Conservation (phyloP, 2,329 filamentous ascomycete species). For the Knufia petricola region DNA sequence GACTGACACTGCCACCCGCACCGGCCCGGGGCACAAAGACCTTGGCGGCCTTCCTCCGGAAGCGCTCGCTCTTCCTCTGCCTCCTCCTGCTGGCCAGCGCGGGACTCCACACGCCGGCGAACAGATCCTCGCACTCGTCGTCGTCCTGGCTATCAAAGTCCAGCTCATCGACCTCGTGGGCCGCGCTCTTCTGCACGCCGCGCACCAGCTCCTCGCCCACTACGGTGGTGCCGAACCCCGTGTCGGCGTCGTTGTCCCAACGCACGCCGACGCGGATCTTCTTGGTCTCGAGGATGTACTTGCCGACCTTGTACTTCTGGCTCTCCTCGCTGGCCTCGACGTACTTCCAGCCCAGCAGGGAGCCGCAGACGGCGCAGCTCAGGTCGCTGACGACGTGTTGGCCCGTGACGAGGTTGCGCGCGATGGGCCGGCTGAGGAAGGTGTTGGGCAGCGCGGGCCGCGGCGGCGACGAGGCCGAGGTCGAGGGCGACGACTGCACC, state of each 20-base stretch:
- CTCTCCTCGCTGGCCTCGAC: conserved; percentile 51
- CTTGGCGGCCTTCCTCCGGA: conserved; percentile 13
- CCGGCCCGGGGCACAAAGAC: conserved; percentile 4
- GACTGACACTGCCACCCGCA: conserved; percentile 6
- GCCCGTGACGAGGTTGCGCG: conserved; percentile 53
- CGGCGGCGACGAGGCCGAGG: no score
- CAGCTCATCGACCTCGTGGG: conserved; percentile 28
- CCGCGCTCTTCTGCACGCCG: conserved; percentile 10
- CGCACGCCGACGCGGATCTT: conserved; percentile 40
- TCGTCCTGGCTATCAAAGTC: conserved; percentile 58
- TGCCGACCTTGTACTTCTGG: conserved; percentile 57
- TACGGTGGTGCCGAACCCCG: conserved; percentile 5
- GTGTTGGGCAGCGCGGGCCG: conserved; percentile 52
- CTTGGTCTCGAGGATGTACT: conserved; percentile 56
- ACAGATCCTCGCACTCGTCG: conserved; percentile 57
- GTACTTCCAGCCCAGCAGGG: conserved; percentile 56
- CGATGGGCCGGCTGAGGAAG: conserved; percentile 45
- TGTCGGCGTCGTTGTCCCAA: conserved; percentile 39
- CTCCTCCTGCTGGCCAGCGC: conserved; percentile 42
- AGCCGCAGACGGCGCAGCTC: conserved; percentile 47
- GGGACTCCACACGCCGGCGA: conserved; percentile 52
- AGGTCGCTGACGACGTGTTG: conserved; percentile 55
- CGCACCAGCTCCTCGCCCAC: conserved; percentile 12
- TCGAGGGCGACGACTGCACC: conserved; percentile 33
- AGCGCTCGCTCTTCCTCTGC: conserved; percentile 19